Conservation (phyloP, 225 moss, liverwort and hornwort genomes). For the Bryum argenteum region DNA sequence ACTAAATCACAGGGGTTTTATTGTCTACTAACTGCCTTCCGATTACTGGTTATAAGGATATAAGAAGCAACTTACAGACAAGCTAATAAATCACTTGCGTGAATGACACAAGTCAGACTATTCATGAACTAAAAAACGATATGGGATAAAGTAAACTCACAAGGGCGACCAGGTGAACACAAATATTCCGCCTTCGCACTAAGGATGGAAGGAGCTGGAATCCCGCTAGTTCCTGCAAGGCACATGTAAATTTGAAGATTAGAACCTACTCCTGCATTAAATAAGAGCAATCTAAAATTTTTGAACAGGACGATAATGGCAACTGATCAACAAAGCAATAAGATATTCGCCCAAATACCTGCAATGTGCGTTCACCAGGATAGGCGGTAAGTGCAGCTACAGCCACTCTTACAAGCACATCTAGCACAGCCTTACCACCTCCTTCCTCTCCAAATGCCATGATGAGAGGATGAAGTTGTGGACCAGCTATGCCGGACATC, state of each 20-base stretch:
- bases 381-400: conserved; percentile 86
- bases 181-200: conserved; percentile 91
- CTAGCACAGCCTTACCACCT: conserved; percentile 88
- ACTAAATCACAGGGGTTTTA: conserved; percentile 9
- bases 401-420: conserved; percentile 86
- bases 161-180: conserved; percentile 89
- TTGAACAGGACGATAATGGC: conserved; percentile 15
- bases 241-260: not conserved
- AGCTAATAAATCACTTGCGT: conserved; percentile 4
- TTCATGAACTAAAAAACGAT: conserved; percentile 4
- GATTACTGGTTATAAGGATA: conserved; percentile 11
- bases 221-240: conserved; percentile 79
- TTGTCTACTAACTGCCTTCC: not conserved
- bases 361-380: conserved; percentile 96
- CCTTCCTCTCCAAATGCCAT: conserved; percentile 97
- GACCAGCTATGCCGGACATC: conserved; percentile 68
- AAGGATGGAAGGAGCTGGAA: conserved; percentile 93
- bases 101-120: conserved; percentile 6
- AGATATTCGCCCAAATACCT: conserved; percentile 41
- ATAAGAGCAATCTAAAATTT: not conserved
- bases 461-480: conserved; percentile 78
- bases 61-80: conserved; percentile 14
- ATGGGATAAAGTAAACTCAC: conserved; percentile 45
- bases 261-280: not conserved
- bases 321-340: conserved; percentile 10